Percentiles rank a stretch among this genome's conserved stretches.
These are phyloP conservation scores for Lactifluus subvellereus DNA, from an alignment of 768 basidiomycete species.

Conservation along the genomic window DNA sequence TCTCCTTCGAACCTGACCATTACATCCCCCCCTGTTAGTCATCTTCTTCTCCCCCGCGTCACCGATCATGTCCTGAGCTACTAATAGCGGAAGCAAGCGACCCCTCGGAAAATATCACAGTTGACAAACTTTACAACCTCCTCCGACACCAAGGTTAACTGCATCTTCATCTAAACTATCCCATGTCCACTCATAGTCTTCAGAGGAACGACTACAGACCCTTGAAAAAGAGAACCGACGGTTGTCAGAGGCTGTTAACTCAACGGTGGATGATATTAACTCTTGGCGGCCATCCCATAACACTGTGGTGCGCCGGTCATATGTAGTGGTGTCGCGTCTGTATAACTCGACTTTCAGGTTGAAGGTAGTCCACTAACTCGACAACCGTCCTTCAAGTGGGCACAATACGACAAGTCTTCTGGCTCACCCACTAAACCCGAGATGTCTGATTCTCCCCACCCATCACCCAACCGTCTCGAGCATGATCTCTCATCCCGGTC, in stretches of 20 bases:
- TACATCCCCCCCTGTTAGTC: conserved; percentile 85
- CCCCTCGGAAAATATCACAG: conserved; percentile 45
- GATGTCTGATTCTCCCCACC: conserved; percentile 64
- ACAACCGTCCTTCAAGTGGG: conserved; percentile 88
- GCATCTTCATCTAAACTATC: not conserved
- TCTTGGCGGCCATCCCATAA: conserved; percentile 32
- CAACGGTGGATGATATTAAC: conserved; percentile 61
- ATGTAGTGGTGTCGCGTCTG: conserved; percentile 31
- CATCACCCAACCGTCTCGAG: conserved; percentile 72
- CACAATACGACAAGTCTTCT: conserved; percentile 66
- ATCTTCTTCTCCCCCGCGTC: not conserved
- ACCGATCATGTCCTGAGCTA: not conserved
- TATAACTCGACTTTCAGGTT: conserved; percentile 20
- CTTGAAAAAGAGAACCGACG: conserved; percentile 77
- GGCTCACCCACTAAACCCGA: conserved; percentile 79
- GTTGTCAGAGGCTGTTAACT: conserved; percentile 55
- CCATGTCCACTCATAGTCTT: conserved; percentile 7
- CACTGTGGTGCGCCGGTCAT: conserved; percentile 11
- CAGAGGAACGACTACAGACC: conserved; percentile 60
- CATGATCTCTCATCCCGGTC: conserved; percentile 45
- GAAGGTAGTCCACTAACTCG: conserved; percentile 50
- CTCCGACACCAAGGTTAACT: conserved; percentile 69
- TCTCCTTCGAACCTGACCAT: conserved; percentile 77
- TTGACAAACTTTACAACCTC: conserved; percentile 61
- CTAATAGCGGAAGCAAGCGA: conserved; percentile 54